Evolutionary conservation across 2,329 filamentous ascomycete species (phyloP), one percentile per base, ranked within the genome.

Genomic region (Zymoseptoria passerinii): DNA sequence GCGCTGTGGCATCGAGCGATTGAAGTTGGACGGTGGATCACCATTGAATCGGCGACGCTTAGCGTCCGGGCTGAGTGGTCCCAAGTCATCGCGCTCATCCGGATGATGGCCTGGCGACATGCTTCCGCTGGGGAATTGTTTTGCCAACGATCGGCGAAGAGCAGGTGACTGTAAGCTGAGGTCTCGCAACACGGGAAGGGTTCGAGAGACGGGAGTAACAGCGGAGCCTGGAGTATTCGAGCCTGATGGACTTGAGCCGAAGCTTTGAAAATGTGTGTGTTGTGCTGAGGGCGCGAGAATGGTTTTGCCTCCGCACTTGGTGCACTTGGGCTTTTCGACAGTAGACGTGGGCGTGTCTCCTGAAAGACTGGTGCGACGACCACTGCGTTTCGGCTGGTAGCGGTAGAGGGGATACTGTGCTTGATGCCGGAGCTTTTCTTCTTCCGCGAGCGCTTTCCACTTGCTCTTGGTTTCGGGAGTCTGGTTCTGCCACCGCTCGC

Each of bases 351-450:
- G 59, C 35, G 61, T 53, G 68, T 76, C 55, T 64, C 71, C 52
- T 8, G 66, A 67, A 19, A 67, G 54, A 70, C 68, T 63, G 68
- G 69, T 57, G 63, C 67, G 56, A 59, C 89, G 83, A 19, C 71
- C 74, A 57, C 72, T 66, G 13, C 77, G 76, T 55, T 89, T 86
- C 40, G 94, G 94, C 72, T 96, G 90, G 71, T 97, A 99, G 63
- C 91, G 86, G 75, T 99, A 99, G 65, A 90, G 88, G 2, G 94
- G 94, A 72, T 96, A 96, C 75, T 92, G 89, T 63, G 86, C 85
- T 69, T 90, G 87, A 73, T 99, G 94, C 18, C 89, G 87, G 61
- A 85, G 79, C 78, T 97, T 97, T 73, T 97, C 94, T 75, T 96
- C 83, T 84, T 95, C 90, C 60, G 94, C 94, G 58, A 95, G 82